Base-by-base conservation (phyloP, 768 basidiomycete genomes). In the Suillus subalutaceus region DNA sequence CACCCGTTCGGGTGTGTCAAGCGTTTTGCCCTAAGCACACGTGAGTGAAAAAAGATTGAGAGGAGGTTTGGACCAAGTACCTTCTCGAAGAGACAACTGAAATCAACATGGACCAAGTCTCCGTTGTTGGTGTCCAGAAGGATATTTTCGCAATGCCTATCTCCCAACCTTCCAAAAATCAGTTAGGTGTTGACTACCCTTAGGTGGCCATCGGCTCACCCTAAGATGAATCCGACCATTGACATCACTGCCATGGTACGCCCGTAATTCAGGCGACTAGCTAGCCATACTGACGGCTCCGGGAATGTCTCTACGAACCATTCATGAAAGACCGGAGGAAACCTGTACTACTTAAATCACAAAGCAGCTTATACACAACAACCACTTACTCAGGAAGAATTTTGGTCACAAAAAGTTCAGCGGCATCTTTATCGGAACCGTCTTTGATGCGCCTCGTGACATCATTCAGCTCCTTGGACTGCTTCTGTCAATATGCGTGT, bases 241-340 rank as follows among this genome's bases (percentile, higher is more conserved):
- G 93, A 97, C 91, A 97, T 99, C 63, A 99, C 97, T 0, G 97
- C 97, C 0, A 92, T 87, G 0, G 97, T 97, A 52, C 97, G 85
- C 5, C 86, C 90, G 73, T 96, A 99, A 1, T 88, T 83, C 70
- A 94, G 77, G n/a, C 97, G 88, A 74, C 92, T 92, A 1, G 90
- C 86, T 18, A 99, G 84, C 97, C 97, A 99, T 0, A 93, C 92
- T 0, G 92, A 90, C 0, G 97, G 97, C 71, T 99, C 97, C 0
- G 97, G 96, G 79, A 99, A 99, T 0, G 92, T 96, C 74, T 95
- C 93, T 41, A 97, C 78, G 76, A 99, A 99, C 97, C 97, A 99
- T 69, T 97, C 93, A 70, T 97, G 93, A 74, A 99, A 95, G 15
- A 99, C 88, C 0, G 96, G 92, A 0, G 89, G 90, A 70, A 83